These are phyloP conservation scores for Areca catechu DNA, from an alignment of 176 grass and related monocot species.

Conservation along the genomic window DNA sequence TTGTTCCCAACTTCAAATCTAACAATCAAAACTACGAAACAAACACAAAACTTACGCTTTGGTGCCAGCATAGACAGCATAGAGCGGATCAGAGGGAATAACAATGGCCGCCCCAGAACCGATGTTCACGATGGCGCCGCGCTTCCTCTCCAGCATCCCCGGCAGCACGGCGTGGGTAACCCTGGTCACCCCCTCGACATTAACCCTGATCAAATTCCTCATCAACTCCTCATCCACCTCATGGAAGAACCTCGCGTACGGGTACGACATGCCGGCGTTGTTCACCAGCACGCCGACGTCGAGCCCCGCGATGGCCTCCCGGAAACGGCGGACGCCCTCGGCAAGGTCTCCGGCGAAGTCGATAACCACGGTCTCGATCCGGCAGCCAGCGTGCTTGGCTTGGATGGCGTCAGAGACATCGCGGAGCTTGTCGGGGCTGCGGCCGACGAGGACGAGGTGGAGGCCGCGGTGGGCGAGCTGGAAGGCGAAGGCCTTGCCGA, in stretches of 20 bases:
- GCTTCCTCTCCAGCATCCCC: slow-evolving; percentile 23
- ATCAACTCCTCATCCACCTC: slow-evolving; percentile 31
- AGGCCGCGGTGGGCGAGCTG: slow-evolving; percentile 38
- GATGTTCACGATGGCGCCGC: slow-evolving; percentile 51
- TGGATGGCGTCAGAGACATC: slow-evolving; percentile 20
- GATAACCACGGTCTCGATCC: slow-evolving; percentile 23
- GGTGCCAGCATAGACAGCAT: slow-evolving; percentile 37
- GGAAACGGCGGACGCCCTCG: slow-evolving; percentile 11
- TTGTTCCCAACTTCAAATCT: too few species aligned
- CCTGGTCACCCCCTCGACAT: slow-evolving; percentile 27
- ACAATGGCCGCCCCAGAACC: slow-evolving; percentile 27
- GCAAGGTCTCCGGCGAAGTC: slow-evolving; percentile 25
- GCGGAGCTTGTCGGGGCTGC: slow-evolving; percentile 32
- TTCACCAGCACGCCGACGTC: slow-evolving; percentile 57
- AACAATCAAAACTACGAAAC: not conserved
- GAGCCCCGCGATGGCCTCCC: slow-evolving; percentile 11
- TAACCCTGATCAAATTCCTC: slow-evolving; percentile 32
- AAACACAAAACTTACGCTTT: slow-evolving; percentile 18
- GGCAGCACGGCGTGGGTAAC: slow-evolving; percentile 38
- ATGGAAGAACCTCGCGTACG: slow-evolving; percentile 33
- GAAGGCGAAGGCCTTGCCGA: slow-evolving; percentile 34
- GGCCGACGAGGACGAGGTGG: slow-evolving; percentile 46
- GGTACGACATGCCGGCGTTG: slow-evolving; percentile 39
- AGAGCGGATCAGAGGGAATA: slow-evolving; percentile 37
- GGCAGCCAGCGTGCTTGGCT: not conserved